A percentile compares a stretch with the other conserved stretches of the same genome.
These are phyloP conservation scores for Paragyromitra xinjiangensis DNA, from an alignment of 495 filamentous ascomycete species.

Conservation along the genomic window DNA sequence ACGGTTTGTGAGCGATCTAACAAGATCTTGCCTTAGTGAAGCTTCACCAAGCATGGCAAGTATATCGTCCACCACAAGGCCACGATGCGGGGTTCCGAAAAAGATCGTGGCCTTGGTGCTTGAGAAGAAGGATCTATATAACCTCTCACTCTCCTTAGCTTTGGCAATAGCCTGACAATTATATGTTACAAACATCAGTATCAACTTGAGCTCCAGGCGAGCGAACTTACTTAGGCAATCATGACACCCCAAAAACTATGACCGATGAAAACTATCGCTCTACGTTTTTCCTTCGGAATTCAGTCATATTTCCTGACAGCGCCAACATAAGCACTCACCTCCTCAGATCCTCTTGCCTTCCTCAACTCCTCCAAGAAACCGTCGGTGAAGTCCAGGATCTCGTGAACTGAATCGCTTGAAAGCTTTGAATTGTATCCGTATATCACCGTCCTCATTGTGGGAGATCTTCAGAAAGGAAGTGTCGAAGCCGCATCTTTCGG, in stretches of 20 bases:
- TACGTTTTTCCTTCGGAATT: not conserved
- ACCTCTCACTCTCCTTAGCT: not conserved
- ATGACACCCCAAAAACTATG: not conserved
- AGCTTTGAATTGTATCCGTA: not conserved
- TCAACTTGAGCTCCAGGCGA: not conserved
- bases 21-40: not conserved
- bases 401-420: not conserved
- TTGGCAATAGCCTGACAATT: not conserved
- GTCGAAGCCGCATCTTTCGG: not conserved
- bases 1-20: not conserved
- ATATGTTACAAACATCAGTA: not conserved
- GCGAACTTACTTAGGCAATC: not conserved
- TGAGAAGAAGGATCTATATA: not conserved
- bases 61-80: conserved; percentile 13
- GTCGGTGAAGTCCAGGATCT: not conserved
- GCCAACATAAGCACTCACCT: not conserved
- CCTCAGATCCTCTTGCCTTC: not conserved
- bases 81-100: conserved; percentile 28
- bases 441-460: not conserved
- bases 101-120: conserved; percentile 9
- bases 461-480: not conserved
- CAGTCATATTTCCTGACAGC: no score
- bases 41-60: not conserved
- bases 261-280: not conserved
- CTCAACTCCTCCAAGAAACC: not conserved